Evolutionary conservation across 2,329 filamentous ascomycete genomes (phyloP).

Genomic region (Ophiostoma sp.): DNA sequence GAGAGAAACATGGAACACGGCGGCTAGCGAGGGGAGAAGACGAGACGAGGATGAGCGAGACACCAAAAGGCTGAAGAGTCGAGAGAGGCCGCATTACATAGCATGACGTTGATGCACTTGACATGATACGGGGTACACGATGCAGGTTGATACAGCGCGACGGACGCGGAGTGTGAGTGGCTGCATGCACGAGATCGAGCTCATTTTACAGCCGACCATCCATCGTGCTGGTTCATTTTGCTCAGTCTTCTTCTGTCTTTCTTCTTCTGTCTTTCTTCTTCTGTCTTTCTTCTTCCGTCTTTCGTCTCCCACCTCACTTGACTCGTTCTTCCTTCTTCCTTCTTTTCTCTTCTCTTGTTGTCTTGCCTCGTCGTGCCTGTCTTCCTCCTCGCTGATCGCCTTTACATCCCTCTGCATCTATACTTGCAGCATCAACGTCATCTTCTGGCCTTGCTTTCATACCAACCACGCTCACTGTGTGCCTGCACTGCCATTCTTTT

Average conservation of each 20-base stretch:
- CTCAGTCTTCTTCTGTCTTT: not conserved
- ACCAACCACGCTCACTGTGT: too few relatives aligned
- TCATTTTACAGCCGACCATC: not conserved
- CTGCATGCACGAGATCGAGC: not conserved
- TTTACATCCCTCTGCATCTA: not conserved
- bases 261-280: too few relatives aligned
- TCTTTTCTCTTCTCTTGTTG: not conserved
- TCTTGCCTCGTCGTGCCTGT: not conserved
- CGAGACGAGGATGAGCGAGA: not conserved
- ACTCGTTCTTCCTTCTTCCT: not conserved
- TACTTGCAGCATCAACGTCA: not conserved
- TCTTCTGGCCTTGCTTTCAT: not conserved
- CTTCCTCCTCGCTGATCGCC: not conserved
- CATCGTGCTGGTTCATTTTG: not conserved
- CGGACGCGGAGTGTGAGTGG: not conserved
- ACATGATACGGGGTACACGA: too few relatives aligned
- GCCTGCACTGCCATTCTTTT: not conserved
- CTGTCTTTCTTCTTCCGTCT: not conserved
- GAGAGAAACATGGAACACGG: not conserved
- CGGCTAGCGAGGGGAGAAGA: not conserved
- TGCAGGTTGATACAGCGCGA: not conserved
- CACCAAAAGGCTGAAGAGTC: too few relatives aligned
- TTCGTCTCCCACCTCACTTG: not conserved
- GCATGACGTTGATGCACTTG: not conserved
- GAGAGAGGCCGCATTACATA: too few relatives aligned